phyloP scores from a whole-genome alignment of 75 land plant species.

The Sequoiadendron giganteum region DNA sequence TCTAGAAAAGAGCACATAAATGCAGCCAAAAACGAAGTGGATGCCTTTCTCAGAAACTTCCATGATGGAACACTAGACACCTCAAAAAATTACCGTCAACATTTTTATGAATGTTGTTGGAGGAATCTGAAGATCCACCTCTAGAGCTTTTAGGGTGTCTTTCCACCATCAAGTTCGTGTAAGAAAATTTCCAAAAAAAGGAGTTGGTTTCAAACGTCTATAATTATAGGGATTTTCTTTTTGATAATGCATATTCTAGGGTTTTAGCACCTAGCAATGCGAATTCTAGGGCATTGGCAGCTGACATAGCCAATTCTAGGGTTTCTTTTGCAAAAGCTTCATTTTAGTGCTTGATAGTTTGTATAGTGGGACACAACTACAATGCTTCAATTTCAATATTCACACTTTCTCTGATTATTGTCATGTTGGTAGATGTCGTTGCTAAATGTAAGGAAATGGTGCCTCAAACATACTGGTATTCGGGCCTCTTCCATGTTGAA shows the following conservation, averaged over 20 bases:
- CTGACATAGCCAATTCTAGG: neutral
- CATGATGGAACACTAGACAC: neutral
- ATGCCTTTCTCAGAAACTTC: neutral
- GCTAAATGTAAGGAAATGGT: too few species aligned
- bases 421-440: neutral
- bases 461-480: too few species aligned
- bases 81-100: neutral
- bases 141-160: neutral
- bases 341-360: neutral
- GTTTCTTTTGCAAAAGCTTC: neutral
- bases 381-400: neutral
- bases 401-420: neutral
- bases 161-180: neutral
- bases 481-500: too few species aligned
- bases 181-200: neutral
- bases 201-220: neutral
- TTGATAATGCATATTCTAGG: neutral
- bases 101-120: neutral
- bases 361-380: neutral
- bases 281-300: neutral
- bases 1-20: conserved; percentile 1
- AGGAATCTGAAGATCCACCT: neutral
- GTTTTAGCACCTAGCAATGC: neutral
- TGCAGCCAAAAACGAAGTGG: neutral
- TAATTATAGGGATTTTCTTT: neutral